Evolutionary conservation across 805 yeast genomes (phyloP), one percentile per base, ranked within the genome.

Genomic region (Metschnikowia sp.): DNA sequence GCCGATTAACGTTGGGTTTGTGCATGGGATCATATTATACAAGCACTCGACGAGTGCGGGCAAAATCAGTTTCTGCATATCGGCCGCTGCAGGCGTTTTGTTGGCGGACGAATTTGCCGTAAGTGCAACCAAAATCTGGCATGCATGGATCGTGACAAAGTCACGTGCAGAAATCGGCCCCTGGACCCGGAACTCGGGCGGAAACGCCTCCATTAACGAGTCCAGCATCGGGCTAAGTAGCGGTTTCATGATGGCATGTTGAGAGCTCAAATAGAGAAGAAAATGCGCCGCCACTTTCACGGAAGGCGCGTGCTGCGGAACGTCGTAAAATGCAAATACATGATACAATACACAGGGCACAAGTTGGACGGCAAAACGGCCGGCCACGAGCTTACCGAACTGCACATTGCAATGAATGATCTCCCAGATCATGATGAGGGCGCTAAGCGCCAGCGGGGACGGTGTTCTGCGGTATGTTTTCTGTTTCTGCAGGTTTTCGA

Each of bases 391-490:
- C 2, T 75, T 64, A 48, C 75, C 74, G 57, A 85, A 83, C 41
- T 64, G 65, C 49, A 72, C 72, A 65, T 92, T 92, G 55, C 89
- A 83, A 59, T 88, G 92, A 32, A 80, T 66, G 37, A 89, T 66
- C 57, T 87, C 96, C 87, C 96, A 88, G 12, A 86, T 54, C 8
- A 91, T 60, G 60, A 85, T 74, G 6, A 81, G 64, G n/a, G 78
- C 60, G 58, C 85, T 91, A 3, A 74, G 66, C 2, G 81, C 62
- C 84, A 90, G 73, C 15, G 74, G 57, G 4, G 41, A 37, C 13
- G 49, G 49, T 18, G 32, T 11, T 15, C 26, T 10, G n/a, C 42
- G 26, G 39, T 47, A 36, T 1, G 28, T 34, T 39, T 39, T 33
- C 38, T 34, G 36, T 18, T 42, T 19, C 29, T 32, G 42, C 5